A percentile compares a stretch with the other conserved stretches of the same genome.
These are phyloP conservation scores for Cordyceps cateniannulata DNA, from an alignment of 2,329 filamentous ascomycete species.

Conservation along the genomic window DNA sequence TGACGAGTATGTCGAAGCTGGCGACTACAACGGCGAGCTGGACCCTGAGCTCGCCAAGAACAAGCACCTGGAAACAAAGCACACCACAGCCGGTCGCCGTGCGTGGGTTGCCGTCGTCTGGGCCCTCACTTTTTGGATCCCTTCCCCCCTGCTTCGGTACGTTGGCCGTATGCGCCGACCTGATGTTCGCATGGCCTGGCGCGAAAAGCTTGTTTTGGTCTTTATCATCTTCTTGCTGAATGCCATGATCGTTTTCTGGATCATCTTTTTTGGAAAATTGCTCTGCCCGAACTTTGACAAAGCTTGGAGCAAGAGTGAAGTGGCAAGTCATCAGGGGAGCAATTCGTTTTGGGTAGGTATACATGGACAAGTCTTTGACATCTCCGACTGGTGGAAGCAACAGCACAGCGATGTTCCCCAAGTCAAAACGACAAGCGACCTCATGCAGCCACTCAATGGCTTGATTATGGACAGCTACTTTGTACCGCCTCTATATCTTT, in stretches of 20 bases:
- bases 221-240: conserved; percentile 78
- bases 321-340: conserved; percentile 61
- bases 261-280: conserved; percentile 75
- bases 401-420: conserved; percentile 69
- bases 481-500: conserved; percentile 63
- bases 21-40: conserved; percentile 59
- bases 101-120: conserved; percentile 79
- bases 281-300: conserved; percentile 91
- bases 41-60: conserved; percentile 74
- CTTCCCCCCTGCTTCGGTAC: conserved; percentile 72
- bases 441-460: conserved; percentile 76
- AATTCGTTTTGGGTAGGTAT: conserved; percentile 83
- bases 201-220: conserved; percentile 85
- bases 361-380: conserved; percentile 84
- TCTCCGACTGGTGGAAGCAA: conserved; percentile 77
- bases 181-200: conserved; percentile 94
- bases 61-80: conserved; percentile 67
- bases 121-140: conserved; percentile 89
- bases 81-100: conserved; percentile 57
- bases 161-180: conserved; percentile 94
- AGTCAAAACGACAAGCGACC: conserved; percentile 50
- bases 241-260: conserved; percentile 80
- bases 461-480: conserved; percentile 81
- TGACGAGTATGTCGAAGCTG: conserved; percentile 68
- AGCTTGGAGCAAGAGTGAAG: conserved; percentile 69